These are phyloP conservation scores for Bryum argenteum DNA, from an alignment of 225 moss, liverwort and hornwort genomes.

Conservation along the genomic window DNA sequence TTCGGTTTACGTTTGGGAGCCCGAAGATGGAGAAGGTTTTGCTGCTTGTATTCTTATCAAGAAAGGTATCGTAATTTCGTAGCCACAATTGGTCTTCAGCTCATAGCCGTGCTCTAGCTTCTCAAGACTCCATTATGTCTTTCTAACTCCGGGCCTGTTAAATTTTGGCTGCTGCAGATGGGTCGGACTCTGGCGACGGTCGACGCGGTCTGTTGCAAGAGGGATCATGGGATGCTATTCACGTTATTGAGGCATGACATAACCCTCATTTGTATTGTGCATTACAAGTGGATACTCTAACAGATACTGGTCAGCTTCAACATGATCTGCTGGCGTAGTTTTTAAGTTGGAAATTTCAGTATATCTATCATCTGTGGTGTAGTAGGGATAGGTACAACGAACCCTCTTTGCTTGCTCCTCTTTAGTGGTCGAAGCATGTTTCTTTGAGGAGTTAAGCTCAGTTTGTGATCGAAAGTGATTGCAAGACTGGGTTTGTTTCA, in stretches of 20 bases:
- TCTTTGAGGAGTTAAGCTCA: slow-evolving; percentile 1
- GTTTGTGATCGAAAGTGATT: slow-evolving; percentile 7
- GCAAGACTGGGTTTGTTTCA: slow-evolving; percentile 25
- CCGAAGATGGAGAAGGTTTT: slow-evolving; percentile 80
- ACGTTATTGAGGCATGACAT: slow-evolving; percentile 72
- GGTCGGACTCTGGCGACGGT: slow-evolving; percentile 80
- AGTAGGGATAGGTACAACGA: slow-evolving; percentile 5
- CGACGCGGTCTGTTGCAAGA: slow-evolving; percentile 83
- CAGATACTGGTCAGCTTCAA: too few relatives aligned
- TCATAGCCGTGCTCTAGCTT: background rate
- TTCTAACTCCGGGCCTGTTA: background rate
- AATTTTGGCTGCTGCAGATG: slow-evolving; percentile 56
- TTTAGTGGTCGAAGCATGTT: background rate
- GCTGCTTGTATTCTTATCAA: slow-evolving; percentile 86
- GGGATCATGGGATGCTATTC: slow-evolving; percentile 93
- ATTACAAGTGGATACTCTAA: too few relatives aligned
- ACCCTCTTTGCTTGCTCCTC: slow-evolving; percentile 10
- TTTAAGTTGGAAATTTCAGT: slow-evolving; percentile 16
- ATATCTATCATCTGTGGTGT: slow-evolving; percentile 27
- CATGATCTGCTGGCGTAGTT: background rate
- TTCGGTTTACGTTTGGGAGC: slow-evolving; percentile 92
- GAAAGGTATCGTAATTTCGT: slow-evolving; percentile 61
- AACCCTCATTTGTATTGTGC: background rate
- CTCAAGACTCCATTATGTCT: background rate
- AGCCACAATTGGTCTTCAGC: background rate